Evolutionary conservation across 148 eudicot genomes (phyloP).

Genomic region (Rhododendron griersonianum): DNA sequence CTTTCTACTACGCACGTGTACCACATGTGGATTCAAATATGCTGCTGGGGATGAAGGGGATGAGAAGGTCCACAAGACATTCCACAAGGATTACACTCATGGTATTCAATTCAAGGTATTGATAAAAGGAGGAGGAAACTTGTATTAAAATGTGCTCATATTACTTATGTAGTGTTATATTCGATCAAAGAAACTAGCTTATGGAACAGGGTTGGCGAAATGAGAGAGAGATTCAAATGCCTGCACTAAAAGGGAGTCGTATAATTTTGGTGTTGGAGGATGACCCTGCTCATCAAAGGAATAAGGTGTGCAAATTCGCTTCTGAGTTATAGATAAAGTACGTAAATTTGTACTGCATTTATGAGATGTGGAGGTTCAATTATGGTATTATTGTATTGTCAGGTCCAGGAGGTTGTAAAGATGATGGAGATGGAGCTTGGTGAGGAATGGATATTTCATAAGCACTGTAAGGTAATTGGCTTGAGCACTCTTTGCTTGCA

Average conservation of each 20-base stretch:
- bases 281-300: conserved; percentile 65
- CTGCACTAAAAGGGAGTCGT: conserved; percentile 45
- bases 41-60: conserved; percentile 76
- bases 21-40: conserved; percentile 70
- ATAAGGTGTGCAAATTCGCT: conserved; percentile 59
- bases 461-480: conserved; percentile 56
- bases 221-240: conserved; percentile 48
- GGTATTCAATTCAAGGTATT: conserved; percentile 82
- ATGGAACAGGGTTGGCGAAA: conserved; percentile 69
- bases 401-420: conserved; percentile 80
- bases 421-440: conserved; percentile 94
- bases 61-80: conserved; percentile 62
- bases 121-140: background rate
- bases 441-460: conserved; percentile 76
- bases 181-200: background rate
- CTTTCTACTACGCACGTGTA: conserved; percentile 71
- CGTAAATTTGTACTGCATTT: background rate
- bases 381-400: background rate
- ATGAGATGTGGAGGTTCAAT: background rate
- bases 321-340: background rate
- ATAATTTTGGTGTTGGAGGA: conserved; percentile 52
- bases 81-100: conserved; percentile 73
- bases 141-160: background rate
- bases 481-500: background rate
- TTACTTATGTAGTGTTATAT: background rate